A percentile compares a stretch with the other conserved stretches of the same genome.
Conservation (phyloP, 495 filamentous ascomycete genomes). For the Hypoxylon intermedium region DNA sequence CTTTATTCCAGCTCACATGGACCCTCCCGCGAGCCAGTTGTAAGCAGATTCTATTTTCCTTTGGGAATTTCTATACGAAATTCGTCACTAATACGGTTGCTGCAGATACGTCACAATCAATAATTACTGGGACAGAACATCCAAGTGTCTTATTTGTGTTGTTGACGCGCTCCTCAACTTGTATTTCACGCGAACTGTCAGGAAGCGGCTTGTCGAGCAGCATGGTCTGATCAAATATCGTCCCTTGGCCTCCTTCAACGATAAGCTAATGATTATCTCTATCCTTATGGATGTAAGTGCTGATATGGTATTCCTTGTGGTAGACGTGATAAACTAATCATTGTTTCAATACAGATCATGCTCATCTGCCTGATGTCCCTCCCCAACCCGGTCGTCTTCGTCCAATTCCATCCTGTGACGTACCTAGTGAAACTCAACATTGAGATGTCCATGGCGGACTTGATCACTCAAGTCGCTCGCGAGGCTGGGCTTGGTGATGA, state of each 20-base stretch:
- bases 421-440: constrained; percentile 64
- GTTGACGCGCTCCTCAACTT: constrained; percentile 55
- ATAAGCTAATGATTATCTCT: constrained; percentile 52
- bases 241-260: constrained; percentile 54
- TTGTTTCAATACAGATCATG: constrained; percentile 33
- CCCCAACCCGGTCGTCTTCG: constrained; percentile 32
- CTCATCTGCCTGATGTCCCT: constrained; percentile 47
- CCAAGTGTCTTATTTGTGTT: constrained; percentile 53
- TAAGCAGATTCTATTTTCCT: constrained; percentile 13
- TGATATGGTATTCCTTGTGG: neutral
- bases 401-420: constrained; percentile 56
- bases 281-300: constrained; percentile 55
- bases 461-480: constrained; percentile 46
- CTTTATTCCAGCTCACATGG: constrained; percentile 56
- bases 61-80: neutral
- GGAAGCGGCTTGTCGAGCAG: constrained; percentile 48
- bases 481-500: constrained; percentile 5
- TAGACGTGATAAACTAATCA: neutral
- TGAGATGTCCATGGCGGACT: constrained; percentile 59
- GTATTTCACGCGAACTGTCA: constrained; percentile 53
- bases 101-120: constrained; percentile 51
- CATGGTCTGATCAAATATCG: constrained; percentile 56
- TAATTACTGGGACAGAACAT: constrained; percentile 52
- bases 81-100: neutral
- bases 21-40: constrained; percentile 36